Conservation (phyloP, 2,329 filamentous ascomycete genomes). For the Pestalotiopsis sp. region DNA sequence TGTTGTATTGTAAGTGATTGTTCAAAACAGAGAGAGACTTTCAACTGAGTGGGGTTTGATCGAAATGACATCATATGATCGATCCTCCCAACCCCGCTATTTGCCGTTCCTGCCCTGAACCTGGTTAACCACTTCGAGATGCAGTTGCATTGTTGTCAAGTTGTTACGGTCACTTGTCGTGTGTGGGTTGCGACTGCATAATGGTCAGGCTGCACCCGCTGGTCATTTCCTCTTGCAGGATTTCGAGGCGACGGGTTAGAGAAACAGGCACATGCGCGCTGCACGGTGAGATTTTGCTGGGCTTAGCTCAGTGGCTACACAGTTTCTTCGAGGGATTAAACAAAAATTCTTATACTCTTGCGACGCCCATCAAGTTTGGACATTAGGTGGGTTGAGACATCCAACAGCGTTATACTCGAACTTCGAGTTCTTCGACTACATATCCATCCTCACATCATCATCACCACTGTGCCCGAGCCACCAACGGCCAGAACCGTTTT, state of each 20-base stretch:
- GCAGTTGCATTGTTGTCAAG: too few relatives aligned
- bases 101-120: background rate
- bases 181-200: background rate
- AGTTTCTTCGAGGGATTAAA: background rate
- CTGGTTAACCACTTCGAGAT: too few relatives aligned
- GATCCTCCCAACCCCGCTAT: background rate
- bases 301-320: background rate
- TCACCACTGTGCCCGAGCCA: background rate
- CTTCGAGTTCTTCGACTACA: too few relatives aligned
- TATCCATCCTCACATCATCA: background rate
- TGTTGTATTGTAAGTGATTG: background rate
- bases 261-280: background rate
- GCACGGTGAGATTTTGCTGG: background rate
- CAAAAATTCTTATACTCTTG: background rate
- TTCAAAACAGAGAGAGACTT: background rate
- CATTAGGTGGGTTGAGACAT: too few relatives aligned
- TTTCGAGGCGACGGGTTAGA: background rate
- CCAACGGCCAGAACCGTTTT: background rate
- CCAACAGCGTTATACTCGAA: too few relatives aligned
- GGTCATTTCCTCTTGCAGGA: background rate
- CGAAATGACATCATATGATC: background rate
- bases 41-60: background rate
- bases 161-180: too few relatives aligned
- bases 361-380: background rate
- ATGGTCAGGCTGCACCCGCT: background rate